Evolutionary conservation across 495 filamentous ascomycete genomes (phyloP), one percentile per base, ranked within the genome.

Genomic region (Xylaria flabelliformis): DNA sequence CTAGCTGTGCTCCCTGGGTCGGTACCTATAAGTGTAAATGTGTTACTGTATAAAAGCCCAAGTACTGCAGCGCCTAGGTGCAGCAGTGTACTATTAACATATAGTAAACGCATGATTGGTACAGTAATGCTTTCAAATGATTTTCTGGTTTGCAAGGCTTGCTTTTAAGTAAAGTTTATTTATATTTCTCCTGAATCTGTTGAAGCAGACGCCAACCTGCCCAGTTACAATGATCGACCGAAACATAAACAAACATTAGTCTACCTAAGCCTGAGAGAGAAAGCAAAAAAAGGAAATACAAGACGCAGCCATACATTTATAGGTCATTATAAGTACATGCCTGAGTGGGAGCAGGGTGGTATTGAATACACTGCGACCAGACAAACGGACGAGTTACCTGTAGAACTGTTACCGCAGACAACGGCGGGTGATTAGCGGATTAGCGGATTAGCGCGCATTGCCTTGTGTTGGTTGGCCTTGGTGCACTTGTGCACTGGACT

Each of bases 401-500:
- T n/a, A n/a, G 10, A 42, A 36, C 39, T 9, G 39, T 42, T 42
- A 42, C 50, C 15, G 29, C 51, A 12, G 24, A 29, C 21, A 29
- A 55, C 26, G 13, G 53, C 26, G 53, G 53, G 26, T 29, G 51
- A 26, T 55, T 55, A 55, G 53, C 24, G 26, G 51, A 26, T 55
- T 55, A 55, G 53, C 24, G 26, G 53, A 56, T 56, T 32, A 56
- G 53, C 53, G 26, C 26, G 53, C 26, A 56, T 32, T 8, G 13
- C 19, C 53, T 9, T 26, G 53, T 56, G 51, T 56, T 29, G 26
- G 51, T 56, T 29, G 26, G 51, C 8, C 5, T 56, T 56, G 21
- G 39, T 63, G 36, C 26, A 64, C 39, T 24, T 64, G 53, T 56
- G 53, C 53, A 56, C 53, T 56, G 53, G 53, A 39, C 58, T 61